Percentiles rank a stretch among this genome's conserved stretches.
These are phyloP conservation scores for Arabidopsis lyrata DNA, from an alignment of 441 rosid genomes.

Conservation along the genomic window DNA sequence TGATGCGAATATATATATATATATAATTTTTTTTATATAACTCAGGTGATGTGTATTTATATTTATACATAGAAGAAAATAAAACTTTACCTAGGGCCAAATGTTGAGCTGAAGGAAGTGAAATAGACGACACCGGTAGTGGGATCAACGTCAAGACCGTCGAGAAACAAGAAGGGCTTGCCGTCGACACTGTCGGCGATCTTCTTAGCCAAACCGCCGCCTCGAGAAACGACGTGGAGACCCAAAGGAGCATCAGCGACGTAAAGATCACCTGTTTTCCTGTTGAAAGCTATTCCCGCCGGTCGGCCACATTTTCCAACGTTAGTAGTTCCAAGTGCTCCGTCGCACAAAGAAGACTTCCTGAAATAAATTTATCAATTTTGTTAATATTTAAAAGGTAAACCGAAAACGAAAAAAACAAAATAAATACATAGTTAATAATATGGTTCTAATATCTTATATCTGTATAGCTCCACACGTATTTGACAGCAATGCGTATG, in stretches of 20 bases:
- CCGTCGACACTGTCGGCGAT: slow-evolving; percentile 49
- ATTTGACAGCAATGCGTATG: neutral
- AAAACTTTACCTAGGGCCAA: slow-evolving; percentile 31
- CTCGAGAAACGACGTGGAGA: slow-evolving; percentile 36
- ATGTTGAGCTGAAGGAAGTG: slow-evolving; percentile 44
- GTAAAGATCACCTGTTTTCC: slow-evolving; percentile 42
- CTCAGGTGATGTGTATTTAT: neutral
- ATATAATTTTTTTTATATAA: too few relatives aligned
- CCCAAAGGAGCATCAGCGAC: slow-evolving; percentile 49
- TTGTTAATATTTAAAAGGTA: neutral
- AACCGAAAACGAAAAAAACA: neutral
- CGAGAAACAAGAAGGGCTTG: slow-evolving; percentile 38
- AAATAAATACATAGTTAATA: neutral
- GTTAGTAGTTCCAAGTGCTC: slow-evolving; percentile 29
- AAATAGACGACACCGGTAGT: slow-evolving; percentile 42
- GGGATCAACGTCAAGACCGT: slow-evolving; percentile 51
- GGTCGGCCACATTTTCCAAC: slow-evolving; percentile 49
- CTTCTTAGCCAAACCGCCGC: slow-evolving; percentile 45
- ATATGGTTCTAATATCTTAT: neutral
- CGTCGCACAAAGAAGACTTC: slow-evolving; percentile 42
- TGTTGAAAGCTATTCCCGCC: slow-evolving; percentile 44
- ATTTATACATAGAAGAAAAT: neutral
- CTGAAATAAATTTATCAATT: slow-evolving; percentile 25
- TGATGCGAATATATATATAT: too few relatives aligned
- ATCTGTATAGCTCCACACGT: neutral